Conservation (phyloP, 106 monocot genomes). For the Acorus calamus region DNA sequence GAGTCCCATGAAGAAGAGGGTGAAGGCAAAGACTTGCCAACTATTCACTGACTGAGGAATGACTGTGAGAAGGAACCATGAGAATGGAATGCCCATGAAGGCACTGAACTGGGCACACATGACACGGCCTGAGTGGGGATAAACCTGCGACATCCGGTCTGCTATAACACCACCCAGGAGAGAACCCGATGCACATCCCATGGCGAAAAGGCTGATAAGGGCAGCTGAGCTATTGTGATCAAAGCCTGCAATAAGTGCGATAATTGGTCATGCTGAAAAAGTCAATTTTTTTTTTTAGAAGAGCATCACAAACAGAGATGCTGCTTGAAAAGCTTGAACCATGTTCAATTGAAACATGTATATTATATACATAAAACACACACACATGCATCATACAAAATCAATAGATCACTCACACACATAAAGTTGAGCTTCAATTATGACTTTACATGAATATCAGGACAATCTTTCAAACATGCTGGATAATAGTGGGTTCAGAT, state of each 20-base stretch:
- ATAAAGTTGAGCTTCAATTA: no score
- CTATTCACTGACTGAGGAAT: constrained; percentile 56
- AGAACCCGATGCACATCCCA: constrained; percentile 65
- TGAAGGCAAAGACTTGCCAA: constrained; percentile 40
- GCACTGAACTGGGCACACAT: constrained; percentile 97
- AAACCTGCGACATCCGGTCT: constrained; percentile 44
- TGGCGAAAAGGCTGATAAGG: constrained; percentile 71
- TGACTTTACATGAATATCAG: no score
- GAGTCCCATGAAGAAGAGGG: constrained; percentile 83
- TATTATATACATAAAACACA: no score
- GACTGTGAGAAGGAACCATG: constrained; percentile 51
- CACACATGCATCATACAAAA: no score
- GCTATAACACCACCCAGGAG: constrained; percentile 69
- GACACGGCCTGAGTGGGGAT: constrained; percentile 59
- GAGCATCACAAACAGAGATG: no score
- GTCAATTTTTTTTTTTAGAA: background rate
- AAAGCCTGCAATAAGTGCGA: constrained; percentile 41
- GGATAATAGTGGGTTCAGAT: no score
- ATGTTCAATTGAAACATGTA: no score
- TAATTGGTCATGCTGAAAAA: background rate
- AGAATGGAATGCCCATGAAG: constrained; percentile 92
- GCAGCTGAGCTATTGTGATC: constrained; percentile 69
- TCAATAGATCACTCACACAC: no score
- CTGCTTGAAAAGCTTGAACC: no score
- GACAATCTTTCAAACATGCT: no score